Percentiles rank a stretch among this genome's conserved stretches.
Conservation (phyloP, 129 eudicot genomes). For the Calendula officinalis region DNA sequence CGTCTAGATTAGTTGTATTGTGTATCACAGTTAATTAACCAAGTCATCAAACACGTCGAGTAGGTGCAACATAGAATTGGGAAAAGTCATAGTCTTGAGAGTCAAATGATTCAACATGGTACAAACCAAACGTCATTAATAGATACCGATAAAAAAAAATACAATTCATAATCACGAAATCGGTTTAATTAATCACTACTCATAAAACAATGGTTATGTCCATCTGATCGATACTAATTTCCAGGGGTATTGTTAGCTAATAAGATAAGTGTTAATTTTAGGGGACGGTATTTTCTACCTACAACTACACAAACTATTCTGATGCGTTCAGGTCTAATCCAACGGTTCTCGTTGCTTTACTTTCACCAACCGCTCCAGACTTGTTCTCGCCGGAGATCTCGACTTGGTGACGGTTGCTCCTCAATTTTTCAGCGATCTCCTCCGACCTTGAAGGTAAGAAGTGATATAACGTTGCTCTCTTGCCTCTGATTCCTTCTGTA, state of each 20-base stretch:
- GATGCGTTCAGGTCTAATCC: conserved; percentile 25
- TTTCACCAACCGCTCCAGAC: conserved; percentile 9
- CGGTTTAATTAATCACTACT: conserved; percentile 3
- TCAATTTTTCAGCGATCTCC: conserved; percentile 22
- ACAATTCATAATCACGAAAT: conserved; percentile 16
- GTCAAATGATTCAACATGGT: conserved; percentile 28
- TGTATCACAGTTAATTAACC: conserved; percentile 9
- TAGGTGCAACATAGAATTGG: conserved; percentile 1
- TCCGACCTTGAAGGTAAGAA: conserved; percentile 18
- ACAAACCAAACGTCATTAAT: conserved; percentile 19
- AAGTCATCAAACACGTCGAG: conserved; percentile 39
- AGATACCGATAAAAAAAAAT: conserved; percentile 4
- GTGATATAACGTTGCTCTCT: conserved; percentile 14
- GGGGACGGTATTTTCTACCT: conserved; percentile 15
- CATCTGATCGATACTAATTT: conserved; percentile 24
- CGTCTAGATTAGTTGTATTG: conserved; percentile 3
- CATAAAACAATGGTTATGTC: conserved; percentile 31
- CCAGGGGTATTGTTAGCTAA: conserved; percentile 32
- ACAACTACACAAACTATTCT: conserved; percentile 25
- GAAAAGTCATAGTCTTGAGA: conserved; percentile 4
- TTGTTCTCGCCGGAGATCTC: conserved; percentile 18
- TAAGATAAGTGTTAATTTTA: conserved; percentile 13
- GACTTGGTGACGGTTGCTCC: background rate
- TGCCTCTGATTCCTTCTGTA: background rate
- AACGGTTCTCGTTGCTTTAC: conserved; percentile 18